phyloP scores from a whole-genome alignment of 2,329 filamentous ascomycete species.

The Salinomyces thailandicus region DNA sequence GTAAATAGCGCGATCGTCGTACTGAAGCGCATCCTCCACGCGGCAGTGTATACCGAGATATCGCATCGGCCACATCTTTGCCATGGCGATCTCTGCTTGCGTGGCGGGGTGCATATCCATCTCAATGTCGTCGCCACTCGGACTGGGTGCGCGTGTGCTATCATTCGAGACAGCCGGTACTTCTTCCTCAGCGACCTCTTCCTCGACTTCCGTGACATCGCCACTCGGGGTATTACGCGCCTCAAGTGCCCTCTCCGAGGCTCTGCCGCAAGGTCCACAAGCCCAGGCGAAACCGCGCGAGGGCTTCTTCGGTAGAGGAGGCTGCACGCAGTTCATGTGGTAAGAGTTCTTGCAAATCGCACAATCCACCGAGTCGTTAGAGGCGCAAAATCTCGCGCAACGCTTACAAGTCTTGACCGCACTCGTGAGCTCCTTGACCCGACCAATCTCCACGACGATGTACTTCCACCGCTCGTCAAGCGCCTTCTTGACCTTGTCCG shows the following conservation, averaged over 20 bases:
- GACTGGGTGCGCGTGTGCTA: constrained; percentile 50
- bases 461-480: constrained; percentile 95
- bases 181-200: constrained; percentile 59
- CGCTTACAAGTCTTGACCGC: constrained; percentile 94
- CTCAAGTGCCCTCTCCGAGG: constrained; percentile 87
- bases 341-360: constrained; percentile 91
- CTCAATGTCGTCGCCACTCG: constrained; percentile 37
- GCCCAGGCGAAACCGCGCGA: constrained; percentile 97
- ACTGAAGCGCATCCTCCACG: constrained; percentile 88
- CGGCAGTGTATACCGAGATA: constrained; percentile 94
- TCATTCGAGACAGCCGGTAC: constrained; percentile 41
- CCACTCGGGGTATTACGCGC: constrained; percentile 71
- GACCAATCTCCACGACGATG: constrained; percentile 85
- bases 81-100: constrained; percentile 80
- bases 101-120: constrained; percentile 56
- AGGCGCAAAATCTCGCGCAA: constrained; percentile 83
- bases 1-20: constrained; percentile 88
- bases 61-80: constrained; percentile 90
- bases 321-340: constrained; percentile 96
- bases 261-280: constrained; percentile 87
- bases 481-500: constrained; percentile 87
- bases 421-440: constrained; percentile 89
- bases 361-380: constrained; percentile 92
- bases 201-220: constrained; percentile 45
- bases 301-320: constrained; percentile 86